Base-by-base conservation (phyloP, 2,329 filamentous ascomycete species). In the Talaromyces amestolkiae region DNA sequence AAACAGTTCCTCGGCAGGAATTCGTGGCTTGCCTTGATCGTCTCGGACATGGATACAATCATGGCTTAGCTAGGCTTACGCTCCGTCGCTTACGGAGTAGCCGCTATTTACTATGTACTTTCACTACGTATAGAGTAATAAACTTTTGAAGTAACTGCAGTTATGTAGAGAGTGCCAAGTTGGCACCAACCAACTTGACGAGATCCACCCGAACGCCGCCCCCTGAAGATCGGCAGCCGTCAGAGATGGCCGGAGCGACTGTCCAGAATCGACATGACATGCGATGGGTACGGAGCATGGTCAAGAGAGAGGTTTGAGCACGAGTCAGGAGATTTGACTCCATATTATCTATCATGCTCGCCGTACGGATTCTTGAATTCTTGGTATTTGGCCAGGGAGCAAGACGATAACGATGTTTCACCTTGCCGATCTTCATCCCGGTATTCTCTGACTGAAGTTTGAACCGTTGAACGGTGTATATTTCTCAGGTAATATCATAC, bases 21-120 rank as follows among this genome's bases (percentile, higher is more conserved):
- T 53, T 53, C 27, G 27, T 53, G 49, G 49, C 27, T 19, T 17
- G 27, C 45, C 45, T 37, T 37, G 9, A 51, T 51, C 22, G 47
- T 53, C 27, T 53, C 49, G 53, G 33, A 37, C 53, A 56, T 56
- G 53, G 53, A 24, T 56, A 56, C 33, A 31, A 45, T 60, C 58
- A 43, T n/a, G 58, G 58, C 7, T 33, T 60, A 60, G 37, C 41
- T 22, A 33, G 15, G 56, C n/a, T 24, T 17, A n/a, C 22, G 35
- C 5, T 31, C 27, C 27, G 27, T 31, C 27, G 22, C n/a, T 24
- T 22, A 47, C 45, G 19, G 41, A 43, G 17, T 43, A 43, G 10
- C 41, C 41, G 19, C 35, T 31, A 31, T 1, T 31, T 6, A 31
- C 5, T 31, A 31, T 31, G 27, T 31, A 31, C 27, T 31, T 31